These are phyloP conservation scores for Neophaeococcomyces aloes DNA, from an alignment of 2,329 filamentous ascomycete genomes.

Conservation along the genomic window DNA sequence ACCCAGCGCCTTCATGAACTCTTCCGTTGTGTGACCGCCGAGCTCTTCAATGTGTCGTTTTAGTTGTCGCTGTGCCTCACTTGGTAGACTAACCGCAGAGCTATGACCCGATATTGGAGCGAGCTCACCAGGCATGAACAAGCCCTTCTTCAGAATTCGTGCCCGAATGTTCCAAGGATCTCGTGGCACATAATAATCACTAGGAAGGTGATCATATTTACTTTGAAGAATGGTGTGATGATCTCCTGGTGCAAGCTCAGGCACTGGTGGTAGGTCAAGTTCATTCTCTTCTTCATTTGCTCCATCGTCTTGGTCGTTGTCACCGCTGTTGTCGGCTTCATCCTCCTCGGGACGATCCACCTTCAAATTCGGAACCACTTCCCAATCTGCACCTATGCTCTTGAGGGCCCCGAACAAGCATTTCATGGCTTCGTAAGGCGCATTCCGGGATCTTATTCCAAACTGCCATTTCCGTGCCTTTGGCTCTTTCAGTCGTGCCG, in stretches of 20 bases:
- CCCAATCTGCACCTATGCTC: constrained; percentile 82
- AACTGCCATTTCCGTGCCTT: constrained; percentile 95
- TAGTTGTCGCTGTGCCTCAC: constrained; percentile 23
- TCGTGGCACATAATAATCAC: constrained; percentile 73
- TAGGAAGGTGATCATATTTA: constrained; percentile 34
- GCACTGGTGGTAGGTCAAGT: constrained; percentile 22
- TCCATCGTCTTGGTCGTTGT: constrained; percentile 12
- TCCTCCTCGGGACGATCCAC: constrained; percentile 16
- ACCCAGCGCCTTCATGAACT: constrained; percentile 18
- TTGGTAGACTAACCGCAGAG: constrained; percentile 27
- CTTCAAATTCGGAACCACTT: constrained; percentile 39
- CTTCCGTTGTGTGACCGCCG: constrained; percentile 19
- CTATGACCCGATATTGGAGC: constrained; percentile 42
- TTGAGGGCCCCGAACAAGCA: constrained; percentile 89
- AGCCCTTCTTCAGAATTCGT: constrained; percentile 74
- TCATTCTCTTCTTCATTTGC: constrained; percentile 19
- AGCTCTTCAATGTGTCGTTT: constrained; percentile 23
- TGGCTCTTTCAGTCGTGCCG: constrained; percentile 30
- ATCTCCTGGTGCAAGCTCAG: constrained; percentile 26
- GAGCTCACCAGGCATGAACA: constrained; percentile 44
- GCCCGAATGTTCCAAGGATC: constrained; percentile 93
- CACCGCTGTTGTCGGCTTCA: constrained; percentile 10
- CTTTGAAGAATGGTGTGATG: constrained; percentile 30
- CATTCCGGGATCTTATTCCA: constrained; percentile 87
- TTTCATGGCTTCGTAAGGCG: constrained; percentile 83